These are phyloP conservation scores for Candida sp. DNA, from an alignment of 1,139 yeast species.

Conservation along the genomic window DNA sequence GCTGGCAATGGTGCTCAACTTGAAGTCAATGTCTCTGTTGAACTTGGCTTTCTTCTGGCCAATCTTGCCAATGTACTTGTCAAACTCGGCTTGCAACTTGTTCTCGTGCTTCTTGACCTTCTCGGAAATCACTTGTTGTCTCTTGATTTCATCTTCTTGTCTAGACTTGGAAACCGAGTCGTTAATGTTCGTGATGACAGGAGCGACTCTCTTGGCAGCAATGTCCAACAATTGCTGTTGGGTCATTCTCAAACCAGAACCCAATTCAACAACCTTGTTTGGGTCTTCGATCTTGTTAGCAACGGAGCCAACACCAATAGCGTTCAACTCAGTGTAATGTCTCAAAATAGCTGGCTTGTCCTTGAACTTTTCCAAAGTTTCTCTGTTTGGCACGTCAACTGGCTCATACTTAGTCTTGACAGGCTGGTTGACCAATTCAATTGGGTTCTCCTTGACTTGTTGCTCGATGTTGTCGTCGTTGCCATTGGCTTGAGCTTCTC, in stretches of 20 bases:
- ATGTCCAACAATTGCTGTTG: slow-evolving; percentile 60
- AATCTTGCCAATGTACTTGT: slow-evolving; percentile 41
- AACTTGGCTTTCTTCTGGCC: slow-evolving; percentile 46
- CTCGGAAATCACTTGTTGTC: slow-evolving; percentile 40
- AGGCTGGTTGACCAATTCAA: slow-evolving; percentile 37
- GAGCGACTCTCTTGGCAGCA: slow-evolving; percentile 61
- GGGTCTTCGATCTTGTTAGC: slow-evolving; percentile 51
- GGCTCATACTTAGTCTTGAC: slow-evolving; percentile 36
- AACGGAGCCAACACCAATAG: slow-evolving; percentile 51
- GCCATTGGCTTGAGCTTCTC: slow-evolving; percentile 5
- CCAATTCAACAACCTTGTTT: slow-evolving; percentile 53
- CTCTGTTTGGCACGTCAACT: slow-evolving; percentile 37
- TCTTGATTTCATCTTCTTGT: slow-evolving; percentile 49
- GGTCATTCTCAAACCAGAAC: slow-evolving; percentile 58
- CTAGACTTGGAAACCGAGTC: slow-evolving; percentile 53
- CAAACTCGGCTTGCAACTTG: slow-evolving; percentile 46
- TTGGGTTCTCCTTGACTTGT: slow-evolving; percentile 31
- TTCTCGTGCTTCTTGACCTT: slow-evolving; percentile 47
- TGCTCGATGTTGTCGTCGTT: slow-evolving; percentile 27
- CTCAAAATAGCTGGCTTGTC: slow-evolving; percentile 53
- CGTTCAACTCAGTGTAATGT: slow-evolving; percentile 53
- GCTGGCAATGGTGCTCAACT: slow-evolving; percentile 34
- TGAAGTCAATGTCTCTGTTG: slow-evolving; percentile 41
- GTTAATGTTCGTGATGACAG: slow-evolving; percentile 54
- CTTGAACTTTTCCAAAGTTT: slow-evolving; percentile 43